phyloP scores from a whole-genome alignment of 495 filamentous ascomycete species.

The Halenospora varia region DNA sequence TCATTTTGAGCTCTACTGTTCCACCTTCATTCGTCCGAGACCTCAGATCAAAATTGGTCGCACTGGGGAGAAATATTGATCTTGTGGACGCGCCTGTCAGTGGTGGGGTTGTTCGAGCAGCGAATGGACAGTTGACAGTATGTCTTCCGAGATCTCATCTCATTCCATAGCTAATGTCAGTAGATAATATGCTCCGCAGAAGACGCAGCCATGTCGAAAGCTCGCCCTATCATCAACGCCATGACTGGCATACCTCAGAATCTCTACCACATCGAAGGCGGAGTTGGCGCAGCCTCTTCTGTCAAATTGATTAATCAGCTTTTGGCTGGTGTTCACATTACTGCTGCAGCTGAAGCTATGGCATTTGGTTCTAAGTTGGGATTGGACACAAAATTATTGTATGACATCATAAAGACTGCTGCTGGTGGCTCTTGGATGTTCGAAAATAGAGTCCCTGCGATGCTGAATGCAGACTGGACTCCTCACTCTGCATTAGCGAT shows the following conservation, averaged over 20 bases:
- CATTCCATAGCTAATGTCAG: background rate
- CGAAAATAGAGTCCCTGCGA: slow-evolving; percentile 51
- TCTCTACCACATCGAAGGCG: slow-evolving; percentile 67
- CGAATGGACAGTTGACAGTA: slow-evolving; percentile 63
- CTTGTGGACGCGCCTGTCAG: slow-evolving; percentile 74
- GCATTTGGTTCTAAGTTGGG: slow-evolving; percentile 58
- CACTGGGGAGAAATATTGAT: slow-evolving; percentile 55
- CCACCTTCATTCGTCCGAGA: slow-evolving; percentile 61
- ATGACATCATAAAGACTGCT: slow-evolving; percentile 62
- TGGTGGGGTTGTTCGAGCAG: slow-evolving; percentile 65
- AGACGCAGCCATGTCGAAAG: slow-evolving; percentile 52
- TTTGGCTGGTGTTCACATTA: slow-evolving; percentile 60
- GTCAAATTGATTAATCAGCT: slow-evolving; percentile 54
- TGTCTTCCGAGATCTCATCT: background rate
- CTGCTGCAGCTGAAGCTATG: slow-evolving; percentile 61
- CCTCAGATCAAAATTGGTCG: slow-evolving; percentile 49
- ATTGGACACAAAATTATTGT: slow-evolving; percentile 60
- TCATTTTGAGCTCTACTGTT: slow-evolving; percentile 73
- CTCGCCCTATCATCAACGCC: slow-evolving; percentile 48
- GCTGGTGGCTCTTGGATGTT: slow-evolving; percentile 64
- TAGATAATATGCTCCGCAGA: slow-evolving; percentile 66
- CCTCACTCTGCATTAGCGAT: slow-evolving; percentile 10
- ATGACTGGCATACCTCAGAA: slow-evolving; percentile 54
- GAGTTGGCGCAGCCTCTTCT: slow-evolving; percentile 70
- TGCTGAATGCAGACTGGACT: slow-evolving; percentile 36